Evolutionary conservation across 257 asterid species (phyloP), one percentile per base, ranked within the genome.

Genomic region (Capsicum baccatum): DNA sequence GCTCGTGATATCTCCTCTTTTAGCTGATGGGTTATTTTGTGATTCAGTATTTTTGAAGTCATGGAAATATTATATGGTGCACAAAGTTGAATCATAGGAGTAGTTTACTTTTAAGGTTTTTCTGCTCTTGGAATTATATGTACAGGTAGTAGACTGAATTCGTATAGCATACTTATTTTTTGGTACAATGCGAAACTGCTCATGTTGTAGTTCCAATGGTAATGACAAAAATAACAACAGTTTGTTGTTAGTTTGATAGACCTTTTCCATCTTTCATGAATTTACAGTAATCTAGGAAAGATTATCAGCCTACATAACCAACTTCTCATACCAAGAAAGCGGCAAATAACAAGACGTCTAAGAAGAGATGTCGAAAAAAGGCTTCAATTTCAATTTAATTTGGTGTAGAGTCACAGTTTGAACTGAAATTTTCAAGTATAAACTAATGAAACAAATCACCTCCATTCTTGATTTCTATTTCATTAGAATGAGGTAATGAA

Each of bases 1-100:
- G 89, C 83, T 71, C 83, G 88, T 60, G 81, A 78, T 19, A 59
- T 83, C 81, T 83, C 54, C 70, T 79, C 52, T 54, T 78, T 78
- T 78, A 33, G 82, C 70, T 83, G 55, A 57, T 78, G 14, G 14
- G n/a, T 54, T 78, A 14, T 54, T 78, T 54, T 4, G 26, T 37
- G 82, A 26, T 60, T 9, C 63, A 26, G 26, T 33, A 54, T 26
- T 54, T 39, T 78, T 78, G 21, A 50, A 33, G 26, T 76, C 63
- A 0, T 54, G 81, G 13, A 76, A 52, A 76, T 54, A 54, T 26
- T 52, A 54, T 52, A 78, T 78, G 64, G 50, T 76, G 82, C 48
- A 35, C 50, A 78, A 54, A 78, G 66, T 15, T 55, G 64, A 78
- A 14, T 78, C 66, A 14, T 54, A 54, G 64, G 33, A 74, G 13